These are phyloP conservation scores for Nicotiana attenuata DNA, from an alignment of 257 asterid species.

Conservation along the genomic window DNA sequence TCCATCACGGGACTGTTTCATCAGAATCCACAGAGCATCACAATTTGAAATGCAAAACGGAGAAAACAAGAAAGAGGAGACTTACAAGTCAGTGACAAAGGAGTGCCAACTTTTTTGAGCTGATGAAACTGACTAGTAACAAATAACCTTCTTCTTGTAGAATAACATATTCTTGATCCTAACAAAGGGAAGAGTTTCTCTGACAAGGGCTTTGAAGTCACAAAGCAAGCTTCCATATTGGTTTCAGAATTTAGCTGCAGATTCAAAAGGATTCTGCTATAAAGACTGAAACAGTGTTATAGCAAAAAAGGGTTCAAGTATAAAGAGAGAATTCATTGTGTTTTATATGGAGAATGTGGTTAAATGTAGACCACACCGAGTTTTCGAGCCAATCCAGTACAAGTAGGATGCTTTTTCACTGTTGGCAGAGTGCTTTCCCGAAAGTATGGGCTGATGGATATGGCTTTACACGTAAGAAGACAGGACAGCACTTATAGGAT, in stretches of 20 bases:
- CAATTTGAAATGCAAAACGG: no score
- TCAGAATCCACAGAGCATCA: no score
- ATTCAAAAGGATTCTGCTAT: not conserved
- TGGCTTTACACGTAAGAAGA: conserved; percentile 25
- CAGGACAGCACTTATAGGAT: not conserved
- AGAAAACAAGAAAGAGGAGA: no score
- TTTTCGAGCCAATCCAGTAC: conserved; percentile 30
- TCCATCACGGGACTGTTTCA: not conserved
- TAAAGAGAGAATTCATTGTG: conserved; percentile 21
- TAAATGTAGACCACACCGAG: conserved; percentile 40
- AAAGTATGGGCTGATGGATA: conserved; percentile 28
- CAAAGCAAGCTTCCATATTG: conserved; percentile 44
- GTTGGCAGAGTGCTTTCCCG: conserved; percentile 9
- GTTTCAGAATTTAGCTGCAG: no score
- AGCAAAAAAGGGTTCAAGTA: conserved; percentile 16
- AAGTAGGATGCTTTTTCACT: conserved; percentile 23
- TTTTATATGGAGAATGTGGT: conserved; percentile 22
- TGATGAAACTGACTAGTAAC: conserved; percentile 17
- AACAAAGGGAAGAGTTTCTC: conserved; percentile 28
- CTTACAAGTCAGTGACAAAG: conserved; percentile 54
- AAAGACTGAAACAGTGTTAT: not conserved
- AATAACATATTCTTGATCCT: conserved; percentile 24
- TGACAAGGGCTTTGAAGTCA: conserved; percentile 46
- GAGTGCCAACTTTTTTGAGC: conserved; percentile 24
- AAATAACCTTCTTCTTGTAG: conserved; percentile 19